These are phyloP conservation scores for Globisporangium mamillatum DNA, from an alignment of 352 stramenopile species.

Conservation along the genomic window DNA sequence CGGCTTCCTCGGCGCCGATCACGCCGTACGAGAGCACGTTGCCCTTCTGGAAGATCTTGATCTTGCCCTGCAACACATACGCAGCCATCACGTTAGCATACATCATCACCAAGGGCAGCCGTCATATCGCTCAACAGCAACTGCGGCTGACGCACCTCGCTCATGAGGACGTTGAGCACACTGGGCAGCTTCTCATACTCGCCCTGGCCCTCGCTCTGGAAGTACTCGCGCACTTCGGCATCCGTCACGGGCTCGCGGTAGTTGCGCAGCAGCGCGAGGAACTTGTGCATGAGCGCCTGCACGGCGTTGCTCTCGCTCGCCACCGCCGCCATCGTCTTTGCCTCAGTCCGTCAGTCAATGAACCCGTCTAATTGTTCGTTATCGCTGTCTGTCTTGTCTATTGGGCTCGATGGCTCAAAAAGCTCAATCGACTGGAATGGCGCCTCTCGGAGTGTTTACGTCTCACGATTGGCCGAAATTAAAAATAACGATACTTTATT, in stretches of 20 bases:
- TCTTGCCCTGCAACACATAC: constrained; percentile 46
- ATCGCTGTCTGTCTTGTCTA: neutral
- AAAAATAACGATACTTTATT: constrained; percentile 14
- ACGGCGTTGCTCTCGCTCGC: constrained; percentile 28
- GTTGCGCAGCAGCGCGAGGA: constrained; percentile 76
- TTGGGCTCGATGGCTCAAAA: constrained; percentile 1
- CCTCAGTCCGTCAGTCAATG: neutral
- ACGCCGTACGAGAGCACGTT: constrained; percentile 83
- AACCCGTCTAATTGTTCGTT: constrained; percentile 3
- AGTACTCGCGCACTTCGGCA: constrained; percentile 77
- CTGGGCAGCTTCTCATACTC: constrained; percentile 82
- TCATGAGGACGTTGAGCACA: constrained; percentile 84
- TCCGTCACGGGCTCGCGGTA: constrained; percentile 80
- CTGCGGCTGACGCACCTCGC: constrained; percentile 38
- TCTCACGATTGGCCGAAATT: constrained; percentile 33
- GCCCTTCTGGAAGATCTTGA: constrained; percentile 89
- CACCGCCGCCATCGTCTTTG: constrained; percentile 26
- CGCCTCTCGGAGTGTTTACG: neutral
- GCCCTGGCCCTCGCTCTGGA: constrained; percentile 51
- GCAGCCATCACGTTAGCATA: neutral
- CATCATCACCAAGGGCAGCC: neutral
- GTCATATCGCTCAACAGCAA: neutral
- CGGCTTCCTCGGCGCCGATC: constrained; percentile 78
- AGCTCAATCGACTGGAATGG: neutral
- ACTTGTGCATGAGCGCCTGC: constrained; percentile 52